Evolutionary conservation across 345 rosid species (phyloP).

Genomic region (Raphanus raphanistrum): DNA sequence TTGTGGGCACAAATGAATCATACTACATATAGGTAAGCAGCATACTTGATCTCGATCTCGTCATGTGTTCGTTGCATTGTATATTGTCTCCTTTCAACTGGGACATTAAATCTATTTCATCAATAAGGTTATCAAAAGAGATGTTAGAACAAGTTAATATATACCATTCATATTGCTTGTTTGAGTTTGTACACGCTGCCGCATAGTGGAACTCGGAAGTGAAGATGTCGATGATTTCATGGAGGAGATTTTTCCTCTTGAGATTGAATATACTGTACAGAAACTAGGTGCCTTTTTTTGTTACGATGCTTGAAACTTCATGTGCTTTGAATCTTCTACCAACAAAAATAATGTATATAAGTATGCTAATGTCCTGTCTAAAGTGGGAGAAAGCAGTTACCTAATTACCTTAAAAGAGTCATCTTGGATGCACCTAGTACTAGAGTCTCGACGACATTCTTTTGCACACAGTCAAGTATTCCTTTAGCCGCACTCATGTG

Average conservation of each 20-base stretch:
- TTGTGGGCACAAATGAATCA: not conserved
- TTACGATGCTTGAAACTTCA: constrained; percentile 58
- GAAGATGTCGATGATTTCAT: constrained; percentile 51
- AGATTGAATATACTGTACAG: constrained; percentile 70
- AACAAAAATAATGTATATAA: constrained; percentile 7
- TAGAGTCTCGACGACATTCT: constrained; percentile 41
- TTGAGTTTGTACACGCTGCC: constrained; percentile 14
- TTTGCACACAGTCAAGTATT: constrained; percentile 47
- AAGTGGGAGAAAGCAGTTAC: constrained; percentile 12
- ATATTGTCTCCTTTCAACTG: constrained; percentile 29
- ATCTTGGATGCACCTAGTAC: constrained; percentile 62
- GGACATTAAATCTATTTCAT: not conserved
- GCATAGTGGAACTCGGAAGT: constrained; percentile 35
- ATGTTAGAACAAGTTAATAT: not conserved
- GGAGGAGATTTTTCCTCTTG: constrained; percentile 64
- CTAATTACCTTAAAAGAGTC: constrained; percentile 59
- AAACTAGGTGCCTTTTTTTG: constrained; percentile 62
- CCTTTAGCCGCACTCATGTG: constrained; percentile 54
- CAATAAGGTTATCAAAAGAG: not conserved
- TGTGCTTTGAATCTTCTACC: constrained; percentile 59
- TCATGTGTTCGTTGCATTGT: constrained; percentile 28
- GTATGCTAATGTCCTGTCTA: not conserved
- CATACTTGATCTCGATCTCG: constrained; percentile 41
- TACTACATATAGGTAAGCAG: not conserved
- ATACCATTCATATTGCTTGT: constrained; percentile 19